Base-by-base conservation (phyloP, 306 rosid genomes). In the Senna tora region DNA sequence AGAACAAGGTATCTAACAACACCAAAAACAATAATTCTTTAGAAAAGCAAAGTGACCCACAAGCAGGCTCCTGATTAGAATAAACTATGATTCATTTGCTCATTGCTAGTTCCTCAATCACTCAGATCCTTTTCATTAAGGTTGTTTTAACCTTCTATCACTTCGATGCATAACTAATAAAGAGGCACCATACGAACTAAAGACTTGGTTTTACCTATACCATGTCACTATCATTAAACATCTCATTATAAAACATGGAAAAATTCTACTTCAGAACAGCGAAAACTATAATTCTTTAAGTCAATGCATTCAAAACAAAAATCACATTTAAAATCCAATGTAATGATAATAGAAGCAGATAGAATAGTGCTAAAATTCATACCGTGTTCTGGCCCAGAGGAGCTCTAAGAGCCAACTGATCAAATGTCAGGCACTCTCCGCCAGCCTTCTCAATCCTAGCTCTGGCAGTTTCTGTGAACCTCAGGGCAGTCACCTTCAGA, bases 381-480 rank as follows among this genome's bases (percentile, higher is more conserved):
- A 61, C 67, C 30, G 67, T 38, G 47, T 61, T 61, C 47, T 61
- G 47, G 9, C 67, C 67, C 9, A 61, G 49, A 16, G 67, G 67
- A 34, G 67, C 67, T 34, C 67, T 61, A 9, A 61, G 67, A 61
- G 67, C 47, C 67, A 61, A 5, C 30, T 61, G 67, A 38, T 61
- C 47, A 61, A 61, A 61, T 9, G 67, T 38, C 30, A 36, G 67
- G 67, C 67, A 61, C 47, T 61, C 67, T 16, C 67, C 47, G n/a
- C 67, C 47, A 61, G 67, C 67, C 67, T 61, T 36, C 47, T 61
- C 67, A 36, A 61, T 61, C 16, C 67, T 36, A 38, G 67, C 67
- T 36, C 67, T 61, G 13, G 67, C 67, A 36, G 30, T 61, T 61
- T 61, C 67, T 17, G 67, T 61, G 32, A 61, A 61, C 67, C 47